A percentile compares a stretch with the other conserved stretches of the same genome.
phyloP scores from a whole-genome alignment of 805 yeast genomes.

The Myxozyma sirexii region DNA sequence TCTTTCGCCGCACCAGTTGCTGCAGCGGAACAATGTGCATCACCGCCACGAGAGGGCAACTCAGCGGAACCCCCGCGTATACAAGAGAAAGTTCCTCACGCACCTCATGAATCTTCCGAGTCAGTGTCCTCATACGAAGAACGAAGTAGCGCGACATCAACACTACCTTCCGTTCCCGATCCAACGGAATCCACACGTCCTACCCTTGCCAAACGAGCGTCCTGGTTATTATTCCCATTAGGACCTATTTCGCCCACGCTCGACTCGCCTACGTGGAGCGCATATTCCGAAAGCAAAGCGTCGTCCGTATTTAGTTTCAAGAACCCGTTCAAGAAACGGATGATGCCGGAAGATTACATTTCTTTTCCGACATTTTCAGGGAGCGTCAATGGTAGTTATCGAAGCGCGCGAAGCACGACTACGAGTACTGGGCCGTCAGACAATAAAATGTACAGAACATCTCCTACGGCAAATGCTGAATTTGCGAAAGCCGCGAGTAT shows the following conservation, averaged over 20 bases:
- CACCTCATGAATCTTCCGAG: neutral
- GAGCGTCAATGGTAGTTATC: neutral
- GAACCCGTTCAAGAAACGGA: constrained; percentile 5
- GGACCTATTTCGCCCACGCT: constrained; percentile 2
- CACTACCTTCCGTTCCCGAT: neutral
- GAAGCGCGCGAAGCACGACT: neutral
- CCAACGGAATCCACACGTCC: neutral
- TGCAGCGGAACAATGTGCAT: neutral
- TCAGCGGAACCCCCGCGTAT: no score
- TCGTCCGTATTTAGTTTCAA: constrained; percentile 1
- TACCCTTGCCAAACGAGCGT: constrained; percentile 16
- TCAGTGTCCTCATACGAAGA: neutral
- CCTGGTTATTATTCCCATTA: constrained; percentile 10
- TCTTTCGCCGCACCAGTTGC: neutral
- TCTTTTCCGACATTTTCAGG: constrained; percentile 24
- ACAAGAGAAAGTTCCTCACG: no score
- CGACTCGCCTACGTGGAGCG: constrained; percentile 1
- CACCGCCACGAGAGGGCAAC: neutral
- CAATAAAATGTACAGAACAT: neutral
- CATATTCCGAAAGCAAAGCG: neutral
- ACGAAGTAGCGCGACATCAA: neutral
- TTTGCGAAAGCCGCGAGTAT: neutral
- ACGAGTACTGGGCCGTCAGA: neutral
- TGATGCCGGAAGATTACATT: constrained; percentile 20
- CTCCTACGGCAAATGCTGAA: neutral